Conservation (phyloP, 306 rosid species). For the Quercus agrifolia region DNA sequence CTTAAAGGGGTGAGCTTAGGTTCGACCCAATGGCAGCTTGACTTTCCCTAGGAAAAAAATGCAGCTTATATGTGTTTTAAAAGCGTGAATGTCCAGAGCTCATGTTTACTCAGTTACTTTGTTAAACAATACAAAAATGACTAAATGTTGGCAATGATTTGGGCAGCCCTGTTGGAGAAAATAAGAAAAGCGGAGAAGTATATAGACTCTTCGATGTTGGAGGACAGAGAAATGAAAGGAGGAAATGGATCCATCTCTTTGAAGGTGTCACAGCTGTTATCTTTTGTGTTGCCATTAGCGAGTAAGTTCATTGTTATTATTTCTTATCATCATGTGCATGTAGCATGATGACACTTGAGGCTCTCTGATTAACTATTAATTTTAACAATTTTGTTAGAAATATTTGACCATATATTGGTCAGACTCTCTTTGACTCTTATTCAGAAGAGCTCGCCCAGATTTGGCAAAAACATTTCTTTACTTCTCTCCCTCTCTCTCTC, state of each 20-base stretch:
- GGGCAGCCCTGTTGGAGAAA: conserved; percentile 98
- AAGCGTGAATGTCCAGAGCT: background rate
- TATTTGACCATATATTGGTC: background rate
- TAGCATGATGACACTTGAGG: conserved; percentile 1
- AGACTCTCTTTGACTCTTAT: background rate
- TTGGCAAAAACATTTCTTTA: background rate
- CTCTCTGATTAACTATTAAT: conserved; percentile 4
- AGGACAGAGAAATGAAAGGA: conserved; percentile 98
- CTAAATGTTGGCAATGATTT: conserved; percentile 27
- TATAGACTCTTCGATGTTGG: conserved; percentile 97
- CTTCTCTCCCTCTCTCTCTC: too few species aligned
- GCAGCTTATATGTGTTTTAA: background rate
- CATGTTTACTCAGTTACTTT: background rate
- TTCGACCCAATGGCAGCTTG: too few species aligned
- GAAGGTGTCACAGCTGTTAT: conserved; percentile 99
- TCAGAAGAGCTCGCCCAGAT: background rate
- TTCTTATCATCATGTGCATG: conserved; percentile 17
- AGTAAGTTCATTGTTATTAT: conserved; percentile 49
- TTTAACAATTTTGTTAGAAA: background rate
- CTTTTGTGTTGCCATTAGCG: conserved; percentile 98
- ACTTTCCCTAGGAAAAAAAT: background rate
- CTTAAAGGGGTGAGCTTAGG: too few species aligned
- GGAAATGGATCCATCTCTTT: conserved; percentile 99
- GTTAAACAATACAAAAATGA: conserved; percentile 4
- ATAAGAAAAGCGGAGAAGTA: conserved; percentile 95